Base-by-base conservation (phyloP, 345 rosid genomes). In the Rubroshorea leprosula region DNA sequence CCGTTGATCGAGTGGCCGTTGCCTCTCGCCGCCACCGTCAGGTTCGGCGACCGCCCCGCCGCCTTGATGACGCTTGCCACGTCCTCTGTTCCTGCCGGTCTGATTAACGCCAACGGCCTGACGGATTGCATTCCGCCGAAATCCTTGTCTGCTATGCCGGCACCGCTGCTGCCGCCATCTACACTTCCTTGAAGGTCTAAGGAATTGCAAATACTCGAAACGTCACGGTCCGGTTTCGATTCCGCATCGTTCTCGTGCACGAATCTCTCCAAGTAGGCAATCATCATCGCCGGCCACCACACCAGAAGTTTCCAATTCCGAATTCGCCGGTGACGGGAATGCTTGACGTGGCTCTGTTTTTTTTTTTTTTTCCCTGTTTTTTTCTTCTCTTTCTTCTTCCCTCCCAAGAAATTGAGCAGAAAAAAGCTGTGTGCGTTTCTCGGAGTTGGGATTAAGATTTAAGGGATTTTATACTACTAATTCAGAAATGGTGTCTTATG, bases 1-100 rank as follows among this genome's bases (percentile, higher is more conserved):
- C 99, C 99, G 81, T 92, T 92, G 67, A 92, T 85, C 0, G 94
- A 86, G 74, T 92, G 99, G 45, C 99, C 99, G 69, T 92, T 92
- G 11, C 99, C 99, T 12, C 99, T 77, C 0, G 97, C 99, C 5
- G 97, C 89, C 26, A 92, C 97, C 18, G 99, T 86, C 46, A 92
- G 81, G 72, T 66, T 72, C 25, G 80, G 54, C 0, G 87, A 78
- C 44, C 65, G 69, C 52, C 49, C 41, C 4, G 91, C 91, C 1
- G 79, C 80, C 64, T 68, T 74, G 24, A 92, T 70, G 0, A 66
- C 84, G 5, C 76, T 57, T 12, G 83, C 77, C 25, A 92, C 77
- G 77, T 89, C 99, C 6, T 80, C 97, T 14, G 87, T 52, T 3
- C 83, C 78, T 2, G 67, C 15, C 0, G 97, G 97, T 5, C 78